Evolutionary conservation across 2,329 filamentous ascomycete species (phyloP), one percentile per base, ranked within the genome.

Genomic region (Fusarium vanettenii): DNA sequence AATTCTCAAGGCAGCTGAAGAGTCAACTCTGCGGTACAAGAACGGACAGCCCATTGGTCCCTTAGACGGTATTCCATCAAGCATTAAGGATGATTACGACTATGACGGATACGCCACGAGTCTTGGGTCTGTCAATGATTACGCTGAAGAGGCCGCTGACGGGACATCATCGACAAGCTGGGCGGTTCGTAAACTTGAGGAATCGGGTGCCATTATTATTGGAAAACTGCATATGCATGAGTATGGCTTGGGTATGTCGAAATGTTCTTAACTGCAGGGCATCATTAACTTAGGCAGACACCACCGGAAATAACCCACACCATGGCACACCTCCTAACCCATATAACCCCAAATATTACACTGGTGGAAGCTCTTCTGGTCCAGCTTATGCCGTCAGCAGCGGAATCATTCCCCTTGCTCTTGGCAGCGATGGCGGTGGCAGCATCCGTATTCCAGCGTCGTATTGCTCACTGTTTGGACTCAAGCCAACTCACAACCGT

Each of bases 191-290:
- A 91, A 92, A 80, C 89, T 93, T 78, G 87, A 92, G 78, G 91
- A 94, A 65, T 90, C 92, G 0, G 94, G 94, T 2, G 93, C 89
- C 2, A 85, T 96, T 16, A 85, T 94, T 25, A 84, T 95, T 8
- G 93, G 93, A 16, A 95, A 94, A 83, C 87, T 90, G 2, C 92
- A 88, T 11, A 95, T 95, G 93, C 92, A 95, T 80, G 93, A 95
- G 80, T 87, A 93, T 62, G 93, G 93, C 4, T 87, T 93, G 70
- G 92, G 90, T 91, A 82, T 77, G 86, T 62, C 10, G 5, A 2
- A 29, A 27, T 11, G 43, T 45, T 22, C 16, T 33, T 7, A 22
- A 6, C 14, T n/a, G 6, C 25, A 27, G 25, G 25, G 25, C 25
- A 31, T n/a, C 9, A 55, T 65, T 80, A 14, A 76, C 45, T 11